A percentile compares a stretch with the other conserved stretches of the same genome.
phyloP scores from a whole-genome alignment of 305 asterid genomes.

The Andrographis paniculata region DNA sequence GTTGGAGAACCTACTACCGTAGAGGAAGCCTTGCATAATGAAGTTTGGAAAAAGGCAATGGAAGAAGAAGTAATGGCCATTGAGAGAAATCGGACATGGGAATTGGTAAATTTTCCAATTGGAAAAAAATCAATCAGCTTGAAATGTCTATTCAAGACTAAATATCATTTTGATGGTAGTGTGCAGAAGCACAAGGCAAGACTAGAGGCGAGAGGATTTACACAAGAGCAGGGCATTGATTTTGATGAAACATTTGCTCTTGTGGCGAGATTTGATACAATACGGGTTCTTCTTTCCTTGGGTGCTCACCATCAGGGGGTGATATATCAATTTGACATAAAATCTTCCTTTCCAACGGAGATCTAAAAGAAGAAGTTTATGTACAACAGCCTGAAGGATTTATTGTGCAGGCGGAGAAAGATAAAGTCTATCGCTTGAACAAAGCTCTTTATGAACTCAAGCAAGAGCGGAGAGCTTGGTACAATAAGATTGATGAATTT shows the following conservation, averaged over 20 bases:
- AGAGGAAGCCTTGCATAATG: background rate
- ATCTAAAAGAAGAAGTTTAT: background rate
- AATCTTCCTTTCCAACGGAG: background rate
- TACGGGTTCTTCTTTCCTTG: background rate
- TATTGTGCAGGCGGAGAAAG: background rate
- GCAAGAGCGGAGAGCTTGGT: background rate
- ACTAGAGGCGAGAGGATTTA: conserved; percentile 1
- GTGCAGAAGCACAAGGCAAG: background rate
- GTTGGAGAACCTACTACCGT: background rate
- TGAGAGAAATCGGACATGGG: background rate
- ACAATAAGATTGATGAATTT: background rate
- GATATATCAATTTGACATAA: background rate
- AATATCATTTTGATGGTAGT: background rate
- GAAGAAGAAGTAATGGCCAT: background rate
- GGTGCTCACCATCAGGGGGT: background rate
- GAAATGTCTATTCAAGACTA: background rate
- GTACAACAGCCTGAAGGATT: background rate
- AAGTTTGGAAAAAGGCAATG: conserved; percentile 4
- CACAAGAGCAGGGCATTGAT: background rate
- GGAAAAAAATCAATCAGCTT: background rate
- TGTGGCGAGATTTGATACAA: background rate
- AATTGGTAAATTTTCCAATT: background rate
- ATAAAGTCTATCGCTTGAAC: background rate
- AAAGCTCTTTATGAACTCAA: background rate
- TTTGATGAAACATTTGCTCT: background rate